A percentile compares a stretch with the other conserved stretches of the same genome.
Conservation (phyloP, 2,329 filamentous ascomycete species). For the Anisogramma anomala region DNA sequence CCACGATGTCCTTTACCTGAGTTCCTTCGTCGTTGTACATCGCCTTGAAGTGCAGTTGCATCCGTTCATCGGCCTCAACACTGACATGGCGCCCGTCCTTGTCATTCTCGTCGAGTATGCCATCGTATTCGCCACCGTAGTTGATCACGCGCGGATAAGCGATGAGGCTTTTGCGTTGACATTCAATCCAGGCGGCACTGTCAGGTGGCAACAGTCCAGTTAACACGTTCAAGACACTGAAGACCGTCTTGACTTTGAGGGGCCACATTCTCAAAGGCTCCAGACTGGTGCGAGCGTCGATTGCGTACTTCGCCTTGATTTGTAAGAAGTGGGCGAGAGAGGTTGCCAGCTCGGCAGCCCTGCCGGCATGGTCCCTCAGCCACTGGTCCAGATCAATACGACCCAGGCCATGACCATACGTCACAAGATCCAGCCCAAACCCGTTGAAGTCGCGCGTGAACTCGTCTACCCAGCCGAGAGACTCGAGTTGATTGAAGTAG, state of each 20-base stretch:
- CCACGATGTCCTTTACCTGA: conserved; percentile 74
- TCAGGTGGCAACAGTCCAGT: conserved; percentile 50
- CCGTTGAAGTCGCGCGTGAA: conserved; percentile 69
- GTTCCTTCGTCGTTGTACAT: conserved; percentile 85
- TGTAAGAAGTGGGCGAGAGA: conserved; percentile 69
- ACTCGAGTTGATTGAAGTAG: conserved; percentile 69
- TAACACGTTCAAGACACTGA: conserved; percentile 66
- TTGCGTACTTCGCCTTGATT: conserved; percentile 75
- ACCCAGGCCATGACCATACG: conserved; percentile 69
- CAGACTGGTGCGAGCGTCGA: conserved; percentile 44
- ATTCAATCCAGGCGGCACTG: conserved; percentile 58
- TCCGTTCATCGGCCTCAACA: conserved; percentile 68
- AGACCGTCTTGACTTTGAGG: conserved; percentile 75
- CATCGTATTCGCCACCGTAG: conserved; percentile 84
- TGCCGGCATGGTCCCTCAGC: conserved; percentile 59
- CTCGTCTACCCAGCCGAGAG: conserved; percentile 74
- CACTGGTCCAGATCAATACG: conserved; percentile 73
- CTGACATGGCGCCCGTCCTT: conserved; percentile 72
- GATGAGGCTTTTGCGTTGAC: conserved; percentile 82
- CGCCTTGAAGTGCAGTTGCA: conserved; percentile 96
- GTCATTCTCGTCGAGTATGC: conserved; percentile 79
- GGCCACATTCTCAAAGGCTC: conserved; percentile 55
- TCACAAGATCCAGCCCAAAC: conserved; percentile 78
- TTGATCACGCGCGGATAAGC: conserved; percentile 92
- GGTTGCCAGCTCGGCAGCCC: conserved; percentile 54